phyloP scores from a whole-genome alignment of 805 yeast genomes.

The Scheffersomyces ergatensis region DNA sequence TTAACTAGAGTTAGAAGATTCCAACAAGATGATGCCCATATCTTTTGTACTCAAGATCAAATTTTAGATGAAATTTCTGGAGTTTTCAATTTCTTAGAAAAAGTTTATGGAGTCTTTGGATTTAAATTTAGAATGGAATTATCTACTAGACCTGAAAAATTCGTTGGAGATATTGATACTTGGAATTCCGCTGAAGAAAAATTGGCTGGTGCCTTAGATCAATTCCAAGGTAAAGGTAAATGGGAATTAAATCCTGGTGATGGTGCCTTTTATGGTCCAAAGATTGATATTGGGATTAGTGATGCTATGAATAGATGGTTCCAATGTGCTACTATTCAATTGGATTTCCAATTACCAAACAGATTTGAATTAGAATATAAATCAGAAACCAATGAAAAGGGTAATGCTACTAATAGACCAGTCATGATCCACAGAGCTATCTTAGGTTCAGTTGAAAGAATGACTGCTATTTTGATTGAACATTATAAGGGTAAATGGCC shows the following conservation, averaged over 20 bases:
- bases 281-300: slow-evolving; percentile 92
- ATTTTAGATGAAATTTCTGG: slow-evolving; percentile 81
- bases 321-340: slow-evolving; percentile 98
- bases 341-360: slow-evolving; percentile 96
- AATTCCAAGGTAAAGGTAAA: slow-evolving; percentile 70
- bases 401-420: slow-evolving; percentile 70
- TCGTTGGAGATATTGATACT: slow-evolving; percentile 88
- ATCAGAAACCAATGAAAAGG: slow-evolving; percentile 55
- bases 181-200: slow-evolving; percentile 91
- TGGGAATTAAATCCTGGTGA: slow-evolving; percentile 98
- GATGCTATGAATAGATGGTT: slow-evolving; percentile 96
- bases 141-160: slow-evolving; percentile 96
- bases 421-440: slow-evolving; percentile 99
- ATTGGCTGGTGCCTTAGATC: slow-evolving; percentile 77
- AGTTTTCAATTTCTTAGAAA: slow-evolving; percentile 81
- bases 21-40: slow-evolving; percentile 99
- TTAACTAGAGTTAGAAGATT: slow-evolving; percentile 97
- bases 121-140: slow-evolving; percentile 95
- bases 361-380: slow-evolving; percentile 90
- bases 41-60: slow-evolving; percentile 92
- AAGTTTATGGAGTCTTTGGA: slow-evolving; percentile 87
- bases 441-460: slow-evolving; percentile 96
- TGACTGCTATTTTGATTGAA: slow-evolving; percentile 97
- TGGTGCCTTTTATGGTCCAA: slow-evolving; percentile 95
- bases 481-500: slow-evolving; percentile 99